These are phyloP conservation scores for Domatiomyces catenatus DNA, from an alignment of 2,329 filamentous ascomycete species.

Conservation along the genomic window DNA sequence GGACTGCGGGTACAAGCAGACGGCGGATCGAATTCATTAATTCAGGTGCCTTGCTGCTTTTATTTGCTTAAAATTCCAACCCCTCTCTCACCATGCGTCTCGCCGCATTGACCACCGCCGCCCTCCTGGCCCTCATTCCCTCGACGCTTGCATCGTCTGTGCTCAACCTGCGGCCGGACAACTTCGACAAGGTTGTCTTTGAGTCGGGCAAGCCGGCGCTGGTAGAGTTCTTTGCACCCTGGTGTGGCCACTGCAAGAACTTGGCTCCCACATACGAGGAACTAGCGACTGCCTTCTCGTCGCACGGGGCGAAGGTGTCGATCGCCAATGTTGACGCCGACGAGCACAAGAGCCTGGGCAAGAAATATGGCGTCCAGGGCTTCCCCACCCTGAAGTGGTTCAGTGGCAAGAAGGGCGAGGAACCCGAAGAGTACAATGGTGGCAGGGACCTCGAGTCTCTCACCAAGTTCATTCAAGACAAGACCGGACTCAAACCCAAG, in stretches of 20 bases:
- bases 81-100: neutral
- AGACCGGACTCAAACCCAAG: conserved; percentile 72
- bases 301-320: conserved; percentile 58
- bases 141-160: conserved; percentile 46
- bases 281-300: conserved; percentile 58
- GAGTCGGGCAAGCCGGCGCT: conserved; percentile 89
- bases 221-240: conserved; percentile 95
- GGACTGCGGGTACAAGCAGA: neutral
- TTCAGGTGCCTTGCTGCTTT: neutral
- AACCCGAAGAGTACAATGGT: conserved; percentile 69
- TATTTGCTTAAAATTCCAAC: neutral
- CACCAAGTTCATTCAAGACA: conserved; percentile 63
- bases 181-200: conserved; percentile 82
- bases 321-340: conserved; percentile 97
- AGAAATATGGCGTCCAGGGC: conserved; percentile 75
- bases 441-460: conserved; percentile 80
- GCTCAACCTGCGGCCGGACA: conserved; percentile 71
- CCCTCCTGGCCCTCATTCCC: conserved; percentile 14
- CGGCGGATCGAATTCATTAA: neutral
- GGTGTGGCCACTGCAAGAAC: conserved; percentile 98
- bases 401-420: conserved; percentile 71
- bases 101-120: neutral
- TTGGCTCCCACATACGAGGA: conserved; percentile 92
- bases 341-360: conserved; percentile 66
- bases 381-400: conserved; percentile 98